These are phyloP conservation scores for Phialemonium atrogriseum DNA, from an alignment of 2,329 filamentous ascomycete genomes.

Conservation along the genomic window DNA sequence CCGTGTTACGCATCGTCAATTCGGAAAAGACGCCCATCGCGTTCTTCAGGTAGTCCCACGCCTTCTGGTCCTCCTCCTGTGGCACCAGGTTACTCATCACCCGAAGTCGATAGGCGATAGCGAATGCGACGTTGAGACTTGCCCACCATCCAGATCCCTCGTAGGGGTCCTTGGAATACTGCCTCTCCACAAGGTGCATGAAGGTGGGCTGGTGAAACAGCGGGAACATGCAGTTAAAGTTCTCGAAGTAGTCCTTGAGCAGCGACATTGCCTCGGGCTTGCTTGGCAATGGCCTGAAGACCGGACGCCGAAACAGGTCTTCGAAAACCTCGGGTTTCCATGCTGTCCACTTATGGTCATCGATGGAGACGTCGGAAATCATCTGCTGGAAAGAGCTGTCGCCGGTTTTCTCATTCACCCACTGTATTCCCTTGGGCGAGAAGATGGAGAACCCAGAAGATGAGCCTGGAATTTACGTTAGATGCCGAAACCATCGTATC, in stretches of 20 bases:
- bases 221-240: constrained; percentile 98
- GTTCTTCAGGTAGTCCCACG: constrained; percentile 95
- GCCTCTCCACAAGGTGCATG: constrained; percentile 91
- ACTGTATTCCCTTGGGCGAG: constrained; percentile 94
- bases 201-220: constrained; percentile 97
- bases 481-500: no score
- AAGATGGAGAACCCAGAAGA: constrained; percentile 99
- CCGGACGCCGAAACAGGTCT: constrained; percentile 77
- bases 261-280: constrained; percentile 84
- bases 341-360: constrained; percentile 92
- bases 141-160: constrained; percentile 98
- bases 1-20: constrained; percentile 90
- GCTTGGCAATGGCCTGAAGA: constrained; percentile 75
- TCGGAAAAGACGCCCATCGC: constrained; percentile 90
- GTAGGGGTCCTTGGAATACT: constrained; percentile 89
- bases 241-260: constrained; percentile 91
- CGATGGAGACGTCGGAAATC: constrained; percentile 83
- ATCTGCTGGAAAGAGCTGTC: constrained; percentile 90
- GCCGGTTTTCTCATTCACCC: constrained; percentile 98
- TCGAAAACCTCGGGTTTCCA: constrained; percentile 98
- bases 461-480: constrained; percentile 50
- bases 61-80: constrained; percentile 85
- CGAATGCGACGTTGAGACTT: constrained; percentile 84
- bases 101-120: constrained; percentile 85
- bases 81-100: constrained; percentile 94